Conservation (phyloP, 257 asterid genomes). For the Eustoma russellianum region DNA sequence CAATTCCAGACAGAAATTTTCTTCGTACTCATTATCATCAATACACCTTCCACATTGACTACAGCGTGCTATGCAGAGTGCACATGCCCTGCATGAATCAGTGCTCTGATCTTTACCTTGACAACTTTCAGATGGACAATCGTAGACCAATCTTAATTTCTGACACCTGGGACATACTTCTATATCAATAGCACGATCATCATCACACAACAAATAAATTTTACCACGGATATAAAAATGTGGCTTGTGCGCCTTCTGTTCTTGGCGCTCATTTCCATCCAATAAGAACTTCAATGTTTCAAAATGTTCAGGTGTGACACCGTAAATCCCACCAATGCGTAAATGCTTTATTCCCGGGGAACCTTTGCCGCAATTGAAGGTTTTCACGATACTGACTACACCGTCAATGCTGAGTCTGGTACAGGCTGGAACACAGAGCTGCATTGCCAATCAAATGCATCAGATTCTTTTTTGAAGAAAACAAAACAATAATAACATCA, state of each 20-base stretch:
- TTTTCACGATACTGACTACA: conserved; percentile 36
- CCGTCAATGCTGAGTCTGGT: conserved; percentile 63
- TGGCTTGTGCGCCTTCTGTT: conserved; percentile 30
- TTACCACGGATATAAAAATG: conserved; percentile 50
- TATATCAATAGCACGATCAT: conserved; percentile 63
- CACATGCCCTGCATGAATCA: conserved; percentile 63
- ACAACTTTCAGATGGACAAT: conserved; percentile 77
- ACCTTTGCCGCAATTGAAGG: conserved; percentile 31
- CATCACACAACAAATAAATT: conserved; percentile 48
- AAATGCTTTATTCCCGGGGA: conserved; percentile 43
- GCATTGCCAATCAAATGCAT: conserved; percentile 18
- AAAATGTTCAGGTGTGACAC: conserved; percentile 43
- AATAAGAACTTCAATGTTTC: conserved; percentile 41
- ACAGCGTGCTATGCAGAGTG: conserved; percentile 61
- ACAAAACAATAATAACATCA: too few relatives aligned
- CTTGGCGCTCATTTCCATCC: conserved; percentile 21
- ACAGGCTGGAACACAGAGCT: conserved; percentile 82
- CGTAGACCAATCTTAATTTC: conserved; percentile 60
- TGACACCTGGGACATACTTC: conserved; percentile 74
- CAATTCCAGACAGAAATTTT: conserved; percentile 62
- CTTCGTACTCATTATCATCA: conserved; percentile 49
- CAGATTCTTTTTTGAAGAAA: conserved; percentile 1
- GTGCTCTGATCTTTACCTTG: conserved; percentile 31
- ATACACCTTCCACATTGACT: conserved; percentile 73
- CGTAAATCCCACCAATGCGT: conserved; percentile 63